Conservation (phyloP, 1,284 basidiomycete species). For the Cutaneotrichosporon sp. region DNA sequence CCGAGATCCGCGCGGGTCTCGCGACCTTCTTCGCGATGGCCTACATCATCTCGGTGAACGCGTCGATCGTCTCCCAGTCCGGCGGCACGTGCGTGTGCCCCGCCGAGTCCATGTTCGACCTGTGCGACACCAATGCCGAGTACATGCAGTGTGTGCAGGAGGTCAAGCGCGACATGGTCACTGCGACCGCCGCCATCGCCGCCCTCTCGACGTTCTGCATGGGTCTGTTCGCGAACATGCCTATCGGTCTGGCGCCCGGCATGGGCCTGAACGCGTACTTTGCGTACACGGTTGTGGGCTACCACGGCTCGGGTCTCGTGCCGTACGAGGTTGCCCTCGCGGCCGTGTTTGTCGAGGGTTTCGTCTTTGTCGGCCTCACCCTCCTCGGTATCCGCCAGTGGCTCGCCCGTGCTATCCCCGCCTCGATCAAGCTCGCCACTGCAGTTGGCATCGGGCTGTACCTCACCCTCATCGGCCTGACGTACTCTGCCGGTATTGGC, state of each 20-base stretch:
- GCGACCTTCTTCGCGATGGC: conserved; percentile 71
- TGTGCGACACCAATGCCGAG: conserved; percentile 59
- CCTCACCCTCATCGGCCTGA: conserved; percentile 56
- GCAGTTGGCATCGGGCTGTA: conserved; percentile 85
- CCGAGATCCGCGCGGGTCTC: conserved; percentile 75
- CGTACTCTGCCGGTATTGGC: conserved; percentile 66
- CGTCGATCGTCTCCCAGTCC: conserved; percentile 68
- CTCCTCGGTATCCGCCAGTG: conserved; percentile 84
- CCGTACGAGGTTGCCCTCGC: conserved; percentile 79
- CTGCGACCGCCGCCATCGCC: conserved; percentile 70
- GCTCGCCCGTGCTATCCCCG: conserved; percentile 84
- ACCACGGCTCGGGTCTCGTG: conserved; percentile 68
- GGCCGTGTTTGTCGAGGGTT: conserved; percentile 84
- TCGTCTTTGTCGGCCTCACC: conserved; percentile 81
- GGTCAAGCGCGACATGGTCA: conserved; percentile 63
- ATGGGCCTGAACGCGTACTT: conserved; percentile 88
- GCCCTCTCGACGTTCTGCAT: conserved; percentile 64
- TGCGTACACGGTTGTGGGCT: conserved; percentile 83
- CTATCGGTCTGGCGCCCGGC: conserved; percentile 60
- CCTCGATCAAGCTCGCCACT: conserved; percentile 79
- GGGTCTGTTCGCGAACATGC: conserved; percentile 45
- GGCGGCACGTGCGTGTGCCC: conserved; percentile 80
- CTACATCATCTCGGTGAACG: conserved; percentile 51
- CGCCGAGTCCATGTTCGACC: conserved; percentile 42
- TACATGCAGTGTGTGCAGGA: conserved; percentile 70